Evolutionary conservation across 306 rosid species (phyloP).

Genomic region (Bauhinia variegata): DNA sequence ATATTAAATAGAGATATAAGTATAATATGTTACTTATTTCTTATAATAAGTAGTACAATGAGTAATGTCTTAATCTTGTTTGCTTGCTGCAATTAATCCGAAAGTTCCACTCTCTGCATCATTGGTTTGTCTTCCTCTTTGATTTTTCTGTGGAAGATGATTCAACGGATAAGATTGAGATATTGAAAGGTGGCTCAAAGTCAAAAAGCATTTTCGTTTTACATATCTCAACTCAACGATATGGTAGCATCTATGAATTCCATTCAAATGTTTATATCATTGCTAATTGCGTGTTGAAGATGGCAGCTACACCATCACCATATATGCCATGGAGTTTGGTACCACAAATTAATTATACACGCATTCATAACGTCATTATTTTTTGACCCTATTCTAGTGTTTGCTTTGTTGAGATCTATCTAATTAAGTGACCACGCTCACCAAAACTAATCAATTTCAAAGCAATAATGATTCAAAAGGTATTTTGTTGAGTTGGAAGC

Average conservation of each 20-base stretch:
- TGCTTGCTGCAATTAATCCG: conserved; percentile 30
- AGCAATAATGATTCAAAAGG: conserved; percentile 1
- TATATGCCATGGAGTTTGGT: conserved; percentile 16
- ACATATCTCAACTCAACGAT: conserved; percentile 34
- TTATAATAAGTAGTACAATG: too few species aligned
- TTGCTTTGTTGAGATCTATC: too few species aligned
- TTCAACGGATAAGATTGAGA: conserved; percentile 44
- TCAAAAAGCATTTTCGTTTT: conserved; percentile 33
- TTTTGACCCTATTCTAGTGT: conserved; percentile 3
- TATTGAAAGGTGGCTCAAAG: conserved; percentile 33
- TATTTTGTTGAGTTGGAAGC: neutral
- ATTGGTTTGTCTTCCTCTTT: conserved; percentile 38
- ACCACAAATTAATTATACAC: conserved; percentile 21
- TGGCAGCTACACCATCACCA: conserved; percentile 5
- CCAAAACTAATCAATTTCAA: neutral
- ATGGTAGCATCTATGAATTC: conserved; percentile 20
- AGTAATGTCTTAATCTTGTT: conserved; percentile 26
- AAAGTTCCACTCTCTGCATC: conserved; percentile 36
- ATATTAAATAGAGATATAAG: too few species aligned
- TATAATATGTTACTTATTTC: too few species aligned
- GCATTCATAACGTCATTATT: conserved; percentile 41
- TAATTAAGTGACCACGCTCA: too few species aligned
- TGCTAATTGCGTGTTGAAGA: conserved; percentile 47
- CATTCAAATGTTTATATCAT: conserved; percentile 22
- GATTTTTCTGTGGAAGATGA: conserved; percentile 9